A percentile compares a stretch with the other conserved stretches of the same genome.
Evolutionary conservation across 2,329 filamentous ascomycete genomes (phyloP).

Genomic region (Chaetomium strumarium): DNA sequence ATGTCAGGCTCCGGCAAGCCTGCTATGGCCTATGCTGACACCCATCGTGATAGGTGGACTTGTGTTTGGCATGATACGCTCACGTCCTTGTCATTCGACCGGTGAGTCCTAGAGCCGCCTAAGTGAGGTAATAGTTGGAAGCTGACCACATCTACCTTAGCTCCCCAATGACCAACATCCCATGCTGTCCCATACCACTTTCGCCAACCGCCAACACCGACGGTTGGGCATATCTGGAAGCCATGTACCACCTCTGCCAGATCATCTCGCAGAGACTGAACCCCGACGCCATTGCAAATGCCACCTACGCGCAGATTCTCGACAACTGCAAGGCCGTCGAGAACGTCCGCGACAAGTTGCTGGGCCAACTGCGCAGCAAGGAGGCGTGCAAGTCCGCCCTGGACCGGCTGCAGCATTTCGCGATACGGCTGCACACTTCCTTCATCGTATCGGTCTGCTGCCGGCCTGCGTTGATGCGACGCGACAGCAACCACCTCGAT

Average conservation of each 20-base stretch:
- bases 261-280: conserved; percentile 54
- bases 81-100: conserved; percentile 60
- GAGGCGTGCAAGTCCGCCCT: conserved; percentile 59
- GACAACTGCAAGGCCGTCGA: conserved; percentile 52
- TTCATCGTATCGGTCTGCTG: conserved; percentile 62
- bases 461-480: conserved; percentile 52
- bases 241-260: conserved; percentile 59
- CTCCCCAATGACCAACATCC: conserved; percentile 57
- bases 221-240: conserved; percentile 55
- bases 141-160: conserved; percentile 28
- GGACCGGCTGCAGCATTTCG: conserved; percentile 58
- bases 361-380: conserved; percentile 50
- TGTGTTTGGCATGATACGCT: conserved; percentile 63
- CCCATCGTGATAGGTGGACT: conserved; percentile 43
- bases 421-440: conserved; percentile 58
- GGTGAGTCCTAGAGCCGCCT: conserved; percentile 33
- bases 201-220: conserved; percentile 37
- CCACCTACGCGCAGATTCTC: conserved; percentile 50
- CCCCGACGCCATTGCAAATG: conserved; percentile 45
- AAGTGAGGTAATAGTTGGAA: not conserved
- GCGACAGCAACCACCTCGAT: conserved; percentile 44
- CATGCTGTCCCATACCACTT: conserved; percentile 49
- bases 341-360: conserved; percentile 43
- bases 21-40: not conserved
- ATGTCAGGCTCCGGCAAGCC: conserved; percentile 14